A percentile compares a stretch with the other conserved stretches of the same genome.
Evolutionary conservation across 2,329 filamentous ascomycete genomes (phyloP).

Genomic region (Colletotrichum cordylinicola): DNA sequence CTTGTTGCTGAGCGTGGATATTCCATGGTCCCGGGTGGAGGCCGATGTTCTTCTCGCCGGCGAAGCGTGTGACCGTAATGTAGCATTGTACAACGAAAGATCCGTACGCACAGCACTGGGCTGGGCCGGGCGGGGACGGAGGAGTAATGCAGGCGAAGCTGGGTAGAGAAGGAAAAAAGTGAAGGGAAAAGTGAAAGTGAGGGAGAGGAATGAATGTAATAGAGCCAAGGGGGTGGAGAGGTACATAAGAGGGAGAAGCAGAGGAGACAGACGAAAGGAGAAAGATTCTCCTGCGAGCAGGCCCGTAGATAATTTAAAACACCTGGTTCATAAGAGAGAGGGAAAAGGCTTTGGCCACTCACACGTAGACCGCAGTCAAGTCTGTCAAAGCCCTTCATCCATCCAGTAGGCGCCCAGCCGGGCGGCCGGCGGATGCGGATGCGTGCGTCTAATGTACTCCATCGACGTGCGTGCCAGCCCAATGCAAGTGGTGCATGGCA

Average conservation of each 20-base stretch:
- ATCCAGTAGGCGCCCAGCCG: constrained; percentile 10
- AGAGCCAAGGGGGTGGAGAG: not conserved
- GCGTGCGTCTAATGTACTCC: constrained; percentile 1
- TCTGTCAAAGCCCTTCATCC: not conserved
- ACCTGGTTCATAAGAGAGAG: constrained; percentile 5
- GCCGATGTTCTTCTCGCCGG: not conserved
- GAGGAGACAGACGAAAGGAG: not conserved
- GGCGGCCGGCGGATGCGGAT: constrained; percentile 15
- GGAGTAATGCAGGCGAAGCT: not conserved
- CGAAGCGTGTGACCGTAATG: not conserved
- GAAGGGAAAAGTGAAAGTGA: not conserved
- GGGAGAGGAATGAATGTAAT: not conserved
- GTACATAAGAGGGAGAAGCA: not conserved
- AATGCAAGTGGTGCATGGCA: constrained; percentile 10
- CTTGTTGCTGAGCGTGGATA: not conserved
- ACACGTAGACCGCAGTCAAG: not conserved
- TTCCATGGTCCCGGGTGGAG: not conserved
- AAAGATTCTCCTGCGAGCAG: not conserved
- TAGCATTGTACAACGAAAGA: not conserved
- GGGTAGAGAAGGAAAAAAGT: not conserved
- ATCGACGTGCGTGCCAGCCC: not conserved
- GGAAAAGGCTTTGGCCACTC: not conserved
- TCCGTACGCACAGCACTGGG: not conserved
- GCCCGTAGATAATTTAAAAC: constrained; percentile 16
- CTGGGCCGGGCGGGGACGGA: not conserved